Conservation (phyloP, 1,284 basidiomycete species). For the Irpex rosettiformis region DNA sequence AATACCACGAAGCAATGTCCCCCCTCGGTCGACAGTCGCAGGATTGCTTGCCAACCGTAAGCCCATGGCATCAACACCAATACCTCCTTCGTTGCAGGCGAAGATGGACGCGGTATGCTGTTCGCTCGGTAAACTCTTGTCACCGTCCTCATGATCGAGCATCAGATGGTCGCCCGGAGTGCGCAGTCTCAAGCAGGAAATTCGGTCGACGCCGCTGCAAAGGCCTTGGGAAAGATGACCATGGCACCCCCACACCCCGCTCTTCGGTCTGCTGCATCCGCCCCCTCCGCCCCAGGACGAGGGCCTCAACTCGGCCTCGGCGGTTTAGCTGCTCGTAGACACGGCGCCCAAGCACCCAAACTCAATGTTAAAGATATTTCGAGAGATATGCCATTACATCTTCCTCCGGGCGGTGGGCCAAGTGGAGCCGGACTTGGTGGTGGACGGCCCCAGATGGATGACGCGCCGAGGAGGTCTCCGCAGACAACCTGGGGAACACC, state of each 20-base stretch:
- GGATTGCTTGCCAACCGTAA: conserved; percentile 38
- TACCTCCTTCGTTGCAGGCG: conserved; percentile 87
- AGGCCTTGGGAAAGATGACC: conserved; percentile 37
- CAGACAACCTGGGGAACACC: conserved; percentile 60
- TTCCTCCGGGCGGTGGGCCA: conserved; percentile 44
- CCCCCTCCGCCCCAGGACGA: conserved; percentile 19
- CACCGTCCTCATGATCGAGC: conserved; percentile 4
- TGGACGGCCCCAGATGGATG: conserved; percentile 51
- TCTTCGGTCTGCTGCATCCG: conserved; percentile 23
- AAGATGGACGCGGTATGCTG: conserved; percentile 80
- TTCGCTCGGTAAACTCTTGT: conserved; percentile 4
- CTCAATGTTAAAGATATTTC: conserved; percentile 65
- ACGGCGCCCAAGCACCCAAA: conserved; percentile 39
- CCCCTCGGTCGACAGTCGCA: conserved; percentile 31
- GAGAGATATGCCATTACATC: conserved; percentile 32
- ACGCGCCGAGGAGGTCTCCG: conserved; percentile 39
- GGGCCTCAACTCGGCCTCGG: conserved; percentile 17
- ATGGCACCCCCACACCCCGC: conserved; percentile 30
- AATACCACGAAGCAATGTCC: conserved; percentile 19
- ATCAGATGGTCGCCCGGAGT: conserved; percentile 55
- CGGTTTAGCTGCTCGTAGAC: conserved; percentile 49
- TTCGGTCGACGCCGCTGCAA: conserved; percentile 37
- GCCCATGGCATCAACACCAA: conserved; percentile 50
- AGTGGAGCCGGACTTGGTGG: conserved; percentile 66
- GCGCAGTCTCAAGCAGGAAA: conserved; percentile 27